Evolutionary conservation across 768 basidiomycete genomes (phyloP).

Genomic region (Mrakia blollopis): DNA sequence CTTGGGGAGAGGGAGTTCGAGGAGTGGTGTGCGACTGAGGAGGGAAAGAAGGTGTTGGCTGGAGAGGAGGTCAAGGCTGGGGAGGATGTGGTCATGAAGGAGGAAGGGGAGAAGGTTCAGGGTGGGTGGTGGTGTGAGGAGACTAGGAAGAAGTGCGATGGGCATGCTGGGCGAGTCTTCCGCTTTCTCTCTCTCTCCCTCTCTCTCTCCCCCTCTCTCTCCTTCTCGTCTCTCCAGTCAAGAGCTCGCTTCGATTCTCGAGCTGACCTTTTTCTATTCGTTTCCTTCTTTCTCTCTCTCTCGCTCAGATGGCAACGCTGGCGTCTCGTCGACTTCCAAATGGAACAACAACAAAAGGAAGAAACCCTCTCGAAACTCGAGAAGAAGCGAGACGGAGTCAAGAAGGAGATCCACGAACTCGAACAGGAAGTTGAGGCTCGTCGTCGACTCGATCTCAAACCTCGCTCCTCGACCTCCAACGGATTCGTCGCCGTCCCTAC

Average conservation of each 20-base stretch:
- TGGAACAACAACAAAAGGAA: conserved; percentile 52
- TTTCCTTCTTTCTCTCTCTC: background rate
- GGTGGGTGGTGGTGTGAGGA: conserved; percentile 76
- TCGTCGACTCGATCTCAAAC: background rate
- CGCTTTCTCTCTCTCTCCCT: background rate
- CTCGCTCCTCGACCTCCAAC: background rate
- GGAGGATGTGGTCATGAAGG: conserved; percentile 38
- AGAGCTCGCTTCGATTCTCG: too few relatives aligned
- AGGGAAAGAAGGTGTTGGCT: conserved; percentile 58
- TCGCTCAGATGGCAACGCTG: conserved; percentile 61
- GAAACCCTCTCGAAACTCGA: background rate
- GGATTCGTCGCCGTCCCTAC: background rate
- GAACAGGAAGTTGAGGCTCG: background rate
- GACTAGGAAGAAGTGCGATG: conserved; percentile 62
- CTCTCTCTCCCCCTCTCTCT: background rate
- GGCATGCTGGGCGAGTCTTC: conserved; percentile 63
- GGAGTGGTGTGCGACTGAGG: conserved; percentile 51
- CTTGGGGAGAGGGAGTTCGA: conserved; percentile 59
- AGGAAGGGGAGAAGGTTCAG: conserved; percentile 42
- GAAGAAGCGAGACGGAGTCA: background rate
- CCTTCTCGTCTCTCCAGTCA: too few relatives aligned
- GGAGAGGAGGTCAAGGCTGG: conserved; percentile 54
- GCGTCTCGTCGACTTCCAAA: conserved; percentile 63
- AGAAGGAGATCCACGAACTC: conserved; percentile 2
- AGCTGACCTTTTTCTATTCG: too few relatives aligned